Percentiles rank a stretch among this genome's conserved stretches.
These are phyloP conservation scores for Boletus reticulatus DNA, from an alignment of 768 basidiomycete genomes.

Conservation along the genomic window DNA sequence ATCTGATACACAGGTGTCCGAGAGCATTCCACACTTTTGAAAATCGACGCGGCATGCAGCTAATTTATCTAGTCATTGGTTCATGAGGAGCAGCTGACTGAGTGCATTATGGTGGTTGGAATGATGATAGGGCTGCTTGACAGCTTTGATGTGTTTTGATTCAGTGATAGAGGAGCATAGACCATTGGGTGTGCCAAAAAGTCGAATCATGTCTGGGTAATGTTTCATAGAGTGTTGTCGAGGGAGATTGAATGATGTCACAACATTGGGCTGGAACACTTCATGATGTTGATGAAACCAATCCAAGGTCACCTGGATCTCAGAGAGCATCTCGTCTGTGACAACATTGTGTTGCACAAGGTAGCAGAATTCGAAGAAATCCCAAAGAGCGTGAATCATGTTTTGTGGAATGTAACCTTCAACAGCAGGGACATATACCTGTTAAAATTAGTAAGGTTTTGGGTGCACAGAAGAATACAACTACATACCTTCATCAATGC, in stretches of 20 bases:
- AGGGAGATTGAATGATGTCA: neutral
- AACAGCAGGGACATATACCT: neutral
- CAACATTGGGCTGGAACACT: neutral
- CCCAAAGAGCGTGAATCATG: neutral
- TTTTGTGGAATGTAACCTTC: slow-evolving; percentile 5
- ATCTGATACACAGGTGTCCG: neutral
- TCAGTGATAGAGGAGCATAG: neutral
- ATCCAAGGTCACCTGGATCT: neutral
- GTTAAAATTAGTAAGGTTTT: too few relatives aligned
- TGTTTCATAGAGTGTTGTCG: neutral
- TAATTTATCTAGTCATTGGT: neutral
- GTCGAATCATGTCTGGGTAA: neutral
- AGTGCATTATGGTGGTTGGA: neutral
- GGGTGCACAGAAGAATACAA: too few relatives aligned
- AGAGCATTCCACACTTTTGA: neutral
- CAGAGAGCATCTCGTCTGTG: neutral
- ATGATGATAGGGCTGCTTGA: neutral
- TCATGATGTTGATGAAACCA: neutral
- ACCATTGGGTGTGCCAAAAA: neutral
- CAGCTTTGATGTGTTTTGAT: neutral
- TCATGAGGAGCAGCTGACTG: neutral
- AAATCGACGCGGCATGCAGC: neutral
- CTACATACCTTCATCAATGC: too few relatives aligned
- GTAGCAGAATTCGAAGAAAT: neutral
- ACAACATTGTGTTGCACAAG: neutral